Conservation (phyloP, 148 eudicot genomes). For the Suaeda aralocaspica region DNA sequence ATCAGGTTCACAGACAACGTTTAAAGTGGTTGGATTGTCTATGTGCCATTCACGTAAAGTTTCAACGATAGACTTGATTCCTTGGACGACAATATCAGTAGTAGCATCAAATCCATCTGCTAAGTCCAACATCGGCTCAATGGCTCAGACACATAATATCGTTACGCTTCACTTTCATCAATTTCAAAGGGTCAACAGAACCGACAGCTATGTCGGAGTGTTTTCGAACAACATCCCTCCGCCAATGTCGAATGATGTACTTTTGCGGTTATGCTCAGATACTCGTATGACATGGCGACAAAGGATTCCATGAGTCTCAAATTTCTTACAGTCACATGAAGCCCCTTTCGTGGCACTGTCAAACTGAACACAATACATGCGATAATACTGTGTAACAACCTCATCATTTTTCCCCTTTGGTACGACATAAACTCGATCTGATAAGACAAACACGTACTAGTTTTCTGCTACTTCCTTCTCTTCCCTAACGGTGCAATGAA, state of each 20-base stretch:
- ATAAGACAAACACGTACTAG: neutral
- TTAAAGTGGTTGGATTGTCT: too few relatives aligned
- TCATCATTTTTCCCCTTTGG: neutral
- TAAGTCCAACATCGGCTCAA: too few relatives aligned
- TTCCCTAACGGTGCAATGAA: too few relatives aligned
- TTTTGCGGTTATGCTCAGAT: neutral
- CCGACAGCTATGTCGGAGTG: neutral
- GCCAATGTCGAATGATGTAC: neutral
- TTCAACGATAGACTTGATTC: too few relatives aligned
- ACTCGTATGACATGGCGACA: neutral
- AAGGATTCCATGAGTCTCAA: neutral
- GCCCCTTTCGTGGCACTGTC: neutral
- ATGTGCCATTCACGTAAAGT: too few relatives aligned
- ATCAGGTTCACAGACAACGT: too few relatives aligned
- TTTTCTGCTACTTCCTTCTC: too few relatives aligned
- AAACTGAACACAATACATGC: too few relatives aligned
- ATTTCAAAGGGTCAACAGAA: neutral
- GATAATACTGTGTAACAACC: neutral
- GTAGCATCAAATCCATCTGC: too few relatives aligned
- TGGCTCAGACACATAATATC: too few relatives aligned
- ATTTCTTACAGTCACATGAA: neutral
- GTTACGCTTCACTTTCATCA: too few relatives aligned
- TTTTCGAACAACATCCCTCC: neutral
- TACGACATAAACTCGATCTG: neutral
- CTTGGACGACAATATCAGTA: too few relatives aligned